Evolutionary conservation across 2,329 filamentous ascomycete species (phyloP).

Genomic region (Botryosphaeria dothidea): DNA sequence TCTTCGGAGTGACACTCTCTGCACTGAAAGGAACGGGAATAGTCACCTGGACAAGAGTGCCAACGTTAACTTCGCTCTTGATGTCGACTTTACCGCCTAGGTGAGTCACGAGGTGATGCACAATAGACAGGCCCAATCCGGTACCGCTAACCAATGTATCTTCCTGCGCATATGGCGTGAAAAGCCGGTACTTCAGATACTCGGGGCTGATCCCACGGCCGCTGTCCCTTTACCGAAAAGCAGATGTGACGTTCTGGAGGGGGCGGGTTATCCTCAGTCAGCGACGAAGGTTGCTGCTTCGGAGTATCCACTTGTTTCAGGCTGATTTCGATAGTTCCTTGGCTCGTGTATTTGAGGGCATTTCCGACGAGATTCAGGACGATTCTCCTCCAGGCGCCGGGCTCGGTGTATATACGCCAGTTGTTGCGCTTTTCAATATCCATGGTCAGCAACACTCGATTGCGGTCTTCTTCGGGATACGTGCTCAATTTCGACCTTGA

Average conservation of each 20-base stretch:
- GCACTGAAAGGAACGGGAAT: constrained; percentile 38
- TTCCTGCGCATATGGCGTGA: constrained; percentile 42
- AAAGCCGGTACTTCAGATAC: constrained; percentile 38
- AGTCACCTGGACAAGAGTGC: constrained; percentile 37
- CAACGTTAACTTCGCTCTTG: constrained; percentile 34
- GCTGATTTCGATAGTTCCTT: background rate
- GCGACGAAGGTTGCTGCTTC: background rate
- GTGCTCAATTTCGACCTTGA: background rate
- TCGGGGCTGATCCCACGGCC: constrained; percentile 43
- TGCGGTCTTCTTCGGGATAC: background rate
- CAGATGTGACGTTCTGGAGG: background rate
- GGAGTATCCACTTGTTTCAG: background rate
- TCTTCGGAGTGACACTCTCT: background rate
- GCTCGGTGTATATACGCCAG: constrained; percentile 49
- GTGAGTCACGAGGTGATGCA: constrained; percentile 38
- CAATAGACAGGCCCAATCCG: constrained; percentile 40
- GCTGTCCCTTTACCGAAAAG: constrained; percentile 37
- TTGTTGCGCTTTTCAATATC: constrained; percentile 39
- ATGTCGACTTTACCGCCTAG: constrained; percentile 40
- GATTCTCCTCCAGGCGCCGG: constrained; percentile 27
- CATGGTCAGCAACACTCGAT: constrained; percentile 36
- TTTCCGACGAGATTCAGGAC: constrained; percentile 24
- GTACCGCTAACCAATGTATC: constrained; percentile 39
- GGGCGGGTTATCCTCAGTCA: background rate
- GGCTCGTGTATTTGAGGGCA: constrained; percentile 23